These are phyloP conservation scores for Colletotrichum magnum DNA, from an alignment of 2,329 filamentous ascomycete genomes.

Conservation along the genomic window DNA sequence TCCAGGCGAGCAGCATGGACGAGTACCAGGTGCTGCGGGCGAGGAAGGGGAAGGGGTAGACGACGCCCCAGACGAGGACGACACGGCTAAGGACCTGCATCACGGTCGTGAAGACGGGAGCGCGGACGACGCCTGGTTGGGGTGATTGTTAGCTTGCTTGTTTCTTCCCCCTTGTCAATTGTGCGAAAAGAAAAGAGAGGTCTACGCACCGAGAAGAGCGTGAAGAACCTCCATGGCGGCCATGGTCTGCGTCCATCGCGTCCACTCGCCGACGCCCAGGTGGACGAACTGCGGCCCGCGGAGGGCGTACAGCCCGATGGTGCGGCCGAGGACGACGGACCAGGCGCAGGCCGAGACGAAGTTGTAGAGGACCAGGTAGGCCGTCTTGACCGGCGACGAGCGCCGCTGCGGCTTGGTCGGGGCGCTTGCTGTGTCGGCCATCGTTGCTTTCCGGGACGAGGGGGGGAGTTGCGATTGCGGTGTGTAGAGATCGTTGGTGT, in stretches of 20 bases:
- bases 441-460: not conserved
- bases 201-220: slow-evolving; percentile 76
- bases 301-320: slow-evolving; percentile 67
- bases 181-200: not conserved
- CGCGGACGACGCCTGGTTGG: slow-evolving; percentile 81
- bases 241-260: slow-evolving; percentile 85
- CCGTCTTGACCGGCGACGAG: slow-evolving; percentile 65
- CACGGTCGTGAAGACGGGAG: slow-evolving; percentile 85
- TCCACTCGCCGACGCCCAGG: slow-evolving; percentile 74
- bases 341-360: slow-evolving; percentile 82
- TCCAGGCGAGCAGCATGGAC: slow-evolving; percentile 89
- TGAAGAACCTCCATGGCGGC: slow-evolving; percentile 89
- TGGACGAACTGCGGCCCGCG: slow-evolving; percentile 73
- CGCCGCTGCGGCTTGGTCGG: slow-evolving; percentile 43
- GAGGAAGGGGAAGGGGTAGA: slow-evolving; percentile 79
- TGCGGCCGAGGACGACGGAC: slow-evolving; percentile 81
- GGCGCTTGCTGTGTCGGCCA: slow-evolving; percentile 40
- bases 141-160: slow-evolving; percentile 8
- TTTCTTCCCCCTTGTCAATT: not conserved
- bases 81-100: slow-evolving; percentile 93
- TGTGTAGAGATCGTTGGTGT: not conserved
- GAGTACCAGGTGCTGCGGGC: slow-evolving; percentile 75
- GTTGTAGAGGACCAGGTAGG: slow-evolving; percentile 91
- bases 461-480: not conserved
- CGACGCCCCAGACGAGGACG: slow-evolving; percentile 89